phyloP scores from a whole-genome alignment of 257 asterid species.

The Parsonsia alboflavescens region DNA sequence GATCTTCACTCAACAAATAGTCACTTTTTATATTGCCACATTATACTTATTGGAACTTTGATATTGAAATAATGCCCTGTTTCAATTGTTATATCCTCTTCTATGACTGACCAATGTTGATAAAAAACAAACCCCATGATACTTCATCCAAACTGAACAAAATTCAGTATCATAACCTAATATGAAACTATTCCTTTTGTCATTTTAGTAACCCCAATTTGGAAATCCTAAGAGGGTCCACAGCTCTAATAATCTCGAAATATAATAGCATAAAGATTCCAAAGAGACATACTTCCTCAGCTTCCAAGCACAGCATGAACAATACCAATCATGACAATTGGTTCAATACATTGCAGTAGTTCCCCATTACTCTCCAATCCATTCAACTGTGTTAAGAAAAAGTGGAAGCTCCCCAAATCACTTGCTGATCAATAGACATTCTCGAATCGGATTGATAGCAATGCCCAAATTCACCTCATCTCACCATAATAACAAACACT shows the following conservation, averaged over 20 bases:
- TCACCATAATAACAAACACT: background rate
- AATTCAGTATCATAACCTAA: background rate
- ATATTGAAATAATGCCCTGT: background rate
- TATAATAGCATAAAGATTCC: background rate
- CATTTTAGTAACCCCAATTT: background rate
- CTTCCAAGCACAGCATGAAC: background rate
- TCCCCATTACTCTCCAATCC: background rate
- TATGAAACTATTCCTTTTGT: background rate
- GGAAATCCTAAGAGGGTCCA: background rate
- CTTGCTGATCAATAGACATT: background rate
- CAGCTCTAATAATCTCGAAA: background rate
- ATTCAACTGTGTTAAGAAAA: background rate
- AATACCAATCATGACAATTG: background rate
- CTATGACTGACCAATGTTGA: background rate
- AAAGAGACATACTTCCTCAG: background rate
- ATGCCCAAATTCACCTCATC: background rate
- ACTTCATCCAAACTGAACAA: background rate
- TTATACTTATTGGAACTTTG: background rate
- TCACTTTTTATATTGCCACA: background rate
- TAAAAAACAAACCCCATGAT: background rate
- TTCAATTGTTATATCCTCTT: background rate
- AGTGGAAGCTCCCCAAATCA: background rate
- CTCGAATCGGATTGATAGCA: slow-evolving; percentile 5
- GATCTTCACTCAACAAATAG: background rate
- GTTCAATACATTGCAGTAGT: background rate